Percentiles rank a stretch among this genome's conserved stretches.
These are phyloP conservation scores for Xylariaceae sp. DNA, from an alignment of 2,329 filamentous ascomycete species.

Conservation along the genomic window DNA sequence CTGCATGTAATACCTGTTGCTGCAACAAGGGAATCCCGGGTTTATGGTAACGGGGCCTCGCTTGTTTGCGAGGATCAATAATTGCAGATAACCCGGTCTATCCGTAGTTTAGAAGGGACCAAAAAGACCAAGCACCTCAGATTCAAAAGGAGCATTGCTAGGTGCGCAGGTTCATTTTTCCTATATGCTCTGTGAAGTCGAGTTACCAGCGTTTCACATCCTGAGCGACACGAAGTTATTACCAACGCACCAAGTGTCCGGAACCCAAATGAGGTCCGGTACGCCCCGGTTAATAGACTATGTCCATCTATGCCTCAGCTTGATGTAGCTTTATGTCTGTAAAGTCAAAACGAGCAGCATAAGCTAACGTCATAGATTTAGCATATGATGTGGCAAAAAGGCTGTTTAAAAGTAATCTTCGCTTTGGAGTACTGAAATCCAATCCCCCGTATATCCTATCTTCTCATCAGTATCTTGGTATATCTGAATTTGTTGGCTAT, in stretches of 20 bases:
- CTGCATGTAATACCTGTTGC: too few relatives aligned
- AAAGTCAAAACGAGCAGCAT: not conserved
- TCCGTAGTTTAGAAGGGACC: too few relatives aligned
- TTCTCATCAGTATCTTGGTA: conserved; percentile 7
- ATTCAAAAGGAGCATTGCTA: too few relatives aligned
- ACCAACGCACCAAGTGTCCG: not conserved
- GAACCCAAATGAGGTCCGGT: not conserved
- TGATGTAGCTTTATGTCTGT: not conserved
- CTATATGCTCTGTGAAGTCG: too few relatives aligned
- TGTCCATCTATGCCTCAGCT: not conserved
- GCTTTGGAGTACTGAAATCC: not conserved
- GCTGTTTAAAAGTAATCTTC: not conserved
- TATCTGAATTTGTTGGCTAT: not conserved
- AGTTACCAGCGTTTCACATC: too few relatives aligned
- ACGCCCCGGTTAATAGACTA: not conserved
- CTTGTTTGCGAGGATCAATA: too few relatives aligned
- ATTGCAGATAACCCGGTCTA: too few relatives aligned
- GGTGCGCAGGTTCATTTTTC: too few relatives aligned
- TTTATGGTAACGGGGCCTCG: too few relatives aligned
- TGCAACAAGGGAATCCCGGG: too few relatives aligned
- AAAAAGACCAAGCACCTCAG: too few relatives aligned
- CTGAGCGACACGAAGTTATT: too few relatives aligned
- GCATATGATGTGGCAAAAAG: not conserved
- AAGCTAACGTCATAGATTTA: not conserved
- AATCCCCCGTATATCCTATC: conserved; percentile 1